Base-by-base conservation (phyloP, 805 yeast species). In the Candida manassasensis region DNA sequence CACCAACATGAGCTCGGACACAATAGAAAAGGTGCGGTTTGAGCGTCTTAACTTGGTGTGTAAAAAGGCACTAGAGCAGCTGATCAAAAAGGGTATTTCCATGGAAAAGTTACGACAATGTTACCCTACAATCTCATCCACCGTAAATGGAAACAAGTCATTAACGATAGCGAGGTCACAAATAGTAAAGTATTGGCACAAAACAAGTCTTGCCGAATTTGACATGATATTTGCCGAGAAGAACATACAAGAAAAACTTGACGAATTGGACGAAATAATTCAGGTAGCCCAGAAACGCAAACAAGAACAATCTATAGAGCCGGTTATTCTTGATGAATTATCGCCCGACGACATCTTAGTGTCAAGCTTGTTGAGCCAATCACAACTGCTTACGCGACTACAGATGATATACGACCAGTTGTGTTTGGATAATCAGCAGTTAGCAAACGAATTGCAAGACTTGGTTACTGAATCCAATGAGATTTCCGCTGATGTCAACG, bases 41-140 rank as follows among this genome's bases (percentile, higher is more conserved):
- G 63, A 66, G 19, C 58, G 82, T 27, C 61, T 79, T 28, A 56
- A 61, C 35, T 65, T 71, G 36, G 77, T 77, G 4, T 67, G 75
- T 35, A 59, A 63, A 18, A 67, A 73, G 38, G 82, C 84, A 0
- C 59, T 79, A 18, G 71, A 71, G 18, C 78, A 73, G 45, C 67
- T 78, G 2, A 65, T 76, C 25, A 56, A 53, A 28, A 70, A 67
- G 43, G 63, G 77, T 27, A 59, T 77, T 26, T 64, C 69, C 16
- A 55, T 66, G 37, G 81, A 77, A 10, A 74, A 73, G 40, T 51
- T 79, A 16, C 55, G 62, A 34, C 49, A 68, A 14, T 78, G 84
- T 48, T 79, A 73, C 48, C 84, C 84, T 2, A 53, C 58, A 5
- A 64, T 76, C 28, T 66, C 79, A 2, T 37, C 49, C n/a, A 55